Conservation (phyloP, 1,284 basidiomycete genomes). For the Peniophora sp. region DNA sequence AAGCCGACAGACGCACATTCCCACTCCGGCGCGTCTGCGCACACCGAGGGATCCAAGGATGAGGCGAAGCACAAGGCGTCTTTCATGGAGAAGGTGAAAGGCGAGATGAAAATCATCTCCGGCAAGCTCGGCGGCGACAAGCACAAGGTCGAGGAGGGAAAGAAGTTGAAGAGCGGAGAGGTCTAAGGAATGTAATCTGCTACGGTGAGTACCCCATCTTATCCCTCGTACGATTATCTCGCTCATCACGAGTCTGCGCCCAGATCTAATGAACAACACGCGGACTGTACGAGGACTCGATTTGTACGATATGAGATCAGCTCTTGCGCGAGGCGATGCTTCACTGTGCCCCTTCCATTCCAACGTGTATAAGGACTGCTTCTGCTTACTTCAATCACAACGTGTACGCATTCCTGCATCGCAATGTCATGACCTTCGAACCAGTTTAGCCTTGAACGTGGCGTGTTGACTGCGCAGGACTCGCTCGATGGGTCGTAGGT, state of each 20-base stretch:
- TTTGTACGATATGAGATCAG: too few relatives aligned
- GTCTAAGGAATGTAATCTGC: background rate
- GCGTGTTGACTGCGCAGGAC: too few relatives aligned
- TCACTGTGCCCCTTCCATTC: too few relatives aligned
- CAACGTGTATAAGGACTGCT: too few relatives aligned
- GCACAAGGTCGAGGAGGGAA: slow-evolving; percentile 41
- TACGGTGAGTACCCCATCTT: background rate
- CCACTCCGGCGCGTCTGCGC: background rate
- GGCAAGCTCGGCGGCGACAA: slow-evolving; percentile 38
- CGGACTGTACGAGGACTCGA: too few relatives aligned
- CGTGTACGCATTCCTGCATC: too few relatives aligned
- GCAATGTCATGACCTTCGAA: too few relatives aligned
- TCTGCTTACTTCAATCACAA: too few relatives aligned
- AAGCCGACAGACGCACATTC: background rate
- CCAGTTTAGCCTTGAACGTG: too few relatives aligned
- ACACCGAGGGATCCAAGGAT: background rate
- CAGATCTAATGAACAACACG: background rate
- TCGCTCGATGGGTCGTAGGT: too few relatives aligned
- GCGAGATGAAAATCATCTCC: slow-evolving; percentile 42
- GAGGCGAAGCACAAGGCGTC: slow-evolving; percentile 22
- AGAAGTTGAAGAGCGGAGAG: slow-evolving; percentile 19
- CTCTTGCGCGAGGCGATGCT: too few relatives aligned
- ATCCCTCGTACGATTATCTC: background rate
- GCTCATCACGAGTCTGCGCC: background rate
- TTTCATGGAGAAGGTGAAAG: slow-evolving; percentile 45